Base-by-base conservation (phyloP, 1,284 basidiomycete genomes). In the Exobasidium rhododendri region DNA sequence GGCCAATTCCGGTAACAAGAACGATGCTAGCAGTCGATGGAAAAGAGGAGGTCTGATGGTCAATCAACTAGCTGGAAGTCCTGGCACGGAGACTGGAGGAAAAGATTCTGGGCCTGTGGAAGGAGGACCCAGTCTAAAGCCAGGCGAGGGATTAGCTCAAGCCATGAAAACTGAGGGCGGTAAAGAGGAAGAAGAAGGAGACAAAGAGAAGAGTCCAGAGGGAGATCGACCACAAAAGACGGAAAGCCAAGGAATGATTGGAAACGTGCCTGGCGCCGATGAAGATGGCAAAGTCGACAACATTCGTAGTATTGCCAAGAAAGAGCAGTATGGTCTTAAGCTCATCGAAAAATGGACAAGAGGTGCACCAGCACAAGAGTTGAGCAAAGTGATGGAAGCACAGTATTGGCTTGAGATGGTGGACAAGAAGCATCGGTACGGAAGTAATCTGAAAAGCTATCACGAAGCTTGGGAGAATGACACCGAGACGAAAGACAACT, bases 341-440 rank as follows among this genome's bases (percentile, higher is more conserved):
- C 45, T 71, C 4, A 68, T 75, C 53, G 73, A 75, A 29, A 65
- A 67, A 62, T 73, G 71, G 71, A 71, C 71, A 3, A 62, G 71
- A 20, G 69, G 69, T 2, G 63, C 66, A 28, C 64, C 71, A 11
- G 70, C 70, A 1, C 72, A 74, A 56, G 67, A 73, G 28, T 63
- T 74, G 24, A 69, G 67, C 64, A 74, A 74, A 56, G 67, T 65
- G 56, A 73, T 74, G 69, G 73, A 73, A 56, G 68, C 68, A 31
- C 63, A 67, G 50, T 73, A 74, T 62, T 71, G 69, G 70, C 63
- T 74, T 35, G 71, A 74, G 30, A 71, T 73, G 70, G 71, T 74
- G 31, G 70, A 74, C 61, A 58, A 57, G 28, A 70, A 72, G 28
- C 70, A 75, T 52, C 66, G 73, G 4, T 75, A 75, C 51, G 73